These are phyloP conservation scores for Cutaneotrichosporon cutaneum DNA, from an alignment of 1,284 basidiomycete species.

Conservation along the genomic window DNA sequence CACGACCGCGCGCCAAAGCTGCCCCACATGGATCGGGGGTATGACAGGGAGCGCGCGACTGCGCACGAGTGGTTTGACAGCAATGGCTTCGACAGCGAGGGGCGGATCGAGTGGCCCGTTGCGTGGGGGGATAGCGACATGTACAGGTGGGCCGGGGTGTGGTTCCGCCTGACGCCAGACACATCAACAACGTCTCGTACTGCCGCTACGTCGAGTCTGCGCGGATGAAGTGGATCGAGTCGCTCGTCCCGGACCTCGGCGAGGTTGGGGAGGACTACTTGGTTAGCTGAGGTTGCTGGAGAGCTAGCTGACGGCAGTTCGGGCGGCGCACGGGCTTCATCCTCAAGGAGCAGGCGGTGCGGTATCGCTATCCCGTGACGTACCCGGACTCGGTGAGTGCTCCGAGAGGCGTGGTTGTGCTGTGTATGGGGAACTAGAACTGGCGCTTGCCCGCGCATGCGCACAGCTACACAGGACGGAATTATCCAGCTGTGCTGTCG, in stretches of 20 bases:
- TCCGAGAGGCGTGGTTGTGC: no score
- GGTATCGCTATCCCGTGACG: slow-evolving; percentile 43
- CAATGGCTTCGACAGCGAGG: slow-evolving; percentile 39
- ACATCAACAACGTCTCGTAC: slow-evolving; percentile 50
- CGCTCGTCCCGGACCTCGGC: slow-evolving; percentile 34
- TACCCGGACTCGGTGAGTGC: slow-evolving; percentile 48
- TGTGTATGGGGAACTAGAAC: no score
- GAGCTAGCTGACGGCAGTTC: slow-evolving; percentile 25
- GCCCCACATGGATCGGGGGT: slow-evolving; percentile 18
- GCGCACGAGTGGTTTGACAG: slow-evolving; percentile 26
- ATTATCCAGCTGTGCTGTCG: no score
- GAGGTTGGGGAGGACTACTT: slow-evolving; percentile 20
- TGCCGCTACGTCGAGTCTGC: slow-evolving; percentile 48
- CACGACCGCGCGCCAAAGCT: slow-evolving; percentile 5
- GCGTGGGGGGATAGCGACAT: slow-evolving; percentile 52
- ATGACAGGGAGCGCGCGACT: slow-evolving; percentile 23
- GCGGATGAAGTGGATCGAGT: slow-evolving; percentile 40
- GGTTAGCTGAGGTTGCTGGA: neutral
- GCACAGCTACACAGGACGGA: no score
- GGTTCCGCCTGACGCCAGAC: slow-evolving; percentile 28
- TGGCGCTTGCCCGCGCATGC: no score
- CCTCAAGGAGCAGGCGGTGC: slow-evolving; percentile 34
- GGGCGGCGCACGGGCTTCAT: slow-evolving; percentile 43
- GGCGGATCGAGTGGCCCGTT: slow-evolving; percentile 45
- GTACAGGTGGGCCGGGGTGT: slow-evolving; percentile 40